Percentiles rank a stretch among this genome's conserved stretches.
Conservation (phyloP, 305 asterid species). For the Plantago rigida region DNA sequence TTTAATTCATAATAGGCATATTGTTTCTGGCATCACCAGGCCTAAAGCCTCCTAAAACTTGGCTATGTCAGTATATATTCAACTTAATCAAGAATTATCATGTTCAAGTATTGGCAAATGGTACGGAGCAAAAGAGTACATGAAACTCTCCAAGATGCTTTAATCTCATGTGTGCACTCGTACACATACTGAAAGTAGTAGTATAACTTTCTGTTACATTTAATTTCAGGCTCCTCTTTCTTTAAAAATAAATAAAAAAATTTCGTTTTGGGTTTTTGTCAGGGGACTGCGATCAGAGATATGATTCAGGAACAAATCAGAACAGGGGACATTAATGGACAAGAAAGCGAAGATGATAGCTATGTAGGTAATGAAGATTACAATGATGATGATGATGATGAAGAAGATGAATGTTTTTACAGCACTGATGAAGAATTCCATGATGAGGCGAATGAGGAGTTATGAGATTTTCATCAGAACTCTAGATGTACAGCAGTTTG, state of each 20-base stretch:
- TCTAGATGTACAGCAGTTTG: background rate
- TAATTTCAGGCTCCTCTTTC: background rate
- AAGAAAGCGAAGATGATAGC: conserved; percentile 30
- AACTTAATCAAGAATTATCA: no score
- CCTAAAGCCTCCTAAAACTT: no score
- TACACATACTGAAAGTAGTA: background rate
- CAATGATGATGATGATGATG: conserved; percentile 26
- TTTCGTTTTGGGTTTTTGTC: conserved; percentile 17
- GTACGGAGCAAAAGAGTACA: no score
- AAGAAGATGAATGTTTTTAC: conserved; percentile 31
- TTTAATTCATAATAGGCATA: no score
- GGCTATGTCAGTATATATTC: no score
- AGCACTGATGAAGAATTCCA: conserved; percentile 35
- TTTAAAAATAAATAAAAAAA: background rate
- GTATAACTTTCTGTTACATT: background rate
- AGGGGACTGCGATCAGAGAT: conserved; percentile 59
- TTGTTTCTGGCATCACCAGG: no score
- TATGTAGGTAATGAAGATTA: no score
- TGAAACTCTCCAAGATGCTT: no score
- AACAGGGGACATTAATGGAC: conserved; percentile 34
- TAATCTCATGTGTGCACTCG: no score
- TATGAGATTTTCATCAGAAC: background rate
- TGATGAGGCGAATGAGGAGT: conserved; percentile 34
- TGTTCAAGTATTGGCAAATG: no score
- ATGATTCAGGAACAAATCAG: conserved; percentile 47